Percentiles rank a stretch among this genome's conserved stretches.
Evolutionary conservation across 1,284 basidiomycete species (phyloP).

Genomic region (Schizophyllum commune): DNA sequence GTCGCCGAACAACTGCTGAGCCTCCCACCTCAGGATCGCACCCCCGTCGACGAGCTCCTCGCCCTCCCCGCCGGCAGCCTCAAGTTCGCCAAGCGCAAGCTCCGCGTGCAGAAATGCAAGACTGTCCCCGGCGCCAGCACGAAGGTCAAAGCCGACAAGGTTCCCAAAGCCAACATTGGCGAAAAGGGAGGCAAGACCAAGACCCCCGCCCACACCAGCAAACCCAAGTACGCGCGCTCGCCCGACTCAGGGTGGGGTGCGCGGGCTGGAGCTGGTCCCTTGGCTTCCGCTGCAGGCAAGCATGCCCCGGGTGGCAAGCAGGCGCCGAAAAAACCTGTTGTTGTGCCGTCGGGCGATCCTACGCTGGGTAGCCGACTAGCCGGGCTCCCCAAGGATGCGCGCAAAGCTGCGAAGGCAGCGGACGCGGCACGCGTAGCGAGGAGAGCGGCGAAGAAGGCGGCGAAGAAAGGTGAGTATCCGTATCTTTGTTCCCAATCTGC

Average conservation of each 20-base stretch:
- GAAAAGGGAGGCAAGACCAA: constrained; percentile 3
- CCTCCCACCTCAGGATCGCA: constrained; percentile 55
- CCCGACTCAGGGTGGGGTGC: too few species aligned
- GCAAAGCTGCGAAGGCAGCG: constrained; percentile 72
- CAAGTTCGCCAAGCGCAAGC: constrained; percentile 84
- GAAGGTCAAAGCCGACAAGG: constrained; percentile 14
- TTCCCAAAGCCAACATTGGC: not conserved
- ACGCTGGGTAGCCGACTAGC: constrained; percentile 69
- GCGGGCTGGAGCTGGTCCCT: too few species aligned
- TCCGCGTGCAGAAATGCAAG: constrained; percentile 80
- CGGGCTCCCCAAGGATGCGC: constrained; percentile 75
- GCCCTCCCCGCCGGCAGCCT: constrained; percentile 68
- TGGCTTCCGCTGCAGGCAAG: too few species aligned
- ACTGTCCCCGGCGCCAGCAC: constrained; percentile 31
- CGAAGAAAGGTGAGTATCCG: not conserved
- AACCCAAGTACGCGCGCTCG: constrained; percentile 10
- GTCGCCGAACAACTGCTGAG: not conserved
- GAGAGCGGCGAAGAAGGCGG: constrained; percentile 82
- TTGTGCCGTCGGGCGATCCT: constrained; percentile 72
- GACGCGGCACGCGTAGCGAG: constrained; percentile 77
- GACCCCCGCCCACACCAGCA: constrained; percentile 1
- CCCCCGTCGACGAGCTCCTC: constrained; percentile 85
- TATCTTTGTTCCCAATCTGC: too few species aligned
- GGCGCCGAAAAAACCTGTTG: too few species aligned
- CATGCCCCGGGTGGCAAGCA: too few species aligned